These are phyloP conservation scores for Fusarium humuli DNA, from an alignment of 2,329 filamentous ascomycete species.

Conservation along the genomic window DNA sequence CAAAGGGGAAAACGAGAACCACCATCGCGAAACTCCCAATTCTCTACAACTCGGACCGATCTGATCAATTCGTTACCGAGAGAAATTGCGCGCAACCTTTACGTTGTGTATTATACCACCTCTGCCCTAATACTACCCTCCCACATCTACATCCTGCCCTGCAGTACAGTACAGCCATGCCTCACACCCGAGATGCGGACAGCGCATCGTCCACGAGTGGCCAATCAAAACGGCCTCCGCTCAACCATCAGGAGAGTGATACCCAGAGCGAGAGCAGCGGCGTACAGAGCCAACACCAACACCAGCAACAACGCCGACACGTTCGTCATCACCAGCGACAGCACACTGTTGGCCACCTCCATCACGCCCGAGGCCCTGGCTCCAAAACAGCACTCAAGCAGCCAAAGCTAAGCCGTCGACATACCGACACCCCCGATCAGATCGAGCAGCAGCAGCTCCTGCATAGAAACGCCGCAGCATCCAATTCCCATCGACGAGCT, in stretches of 20 bases:
- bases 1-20: conserved; percentile 13
- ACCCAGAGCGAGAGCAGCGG: conserved; percentile 49
- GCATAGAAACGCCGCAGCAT: conserved; percentile 27
- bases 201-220: conserved; percentile 59
- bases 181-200: conserved; percentile 60
- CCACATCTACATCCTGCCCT: neutral
- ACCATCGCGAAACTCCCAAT: conserved; percentile 1
- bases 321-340: conserved; percentile 52
- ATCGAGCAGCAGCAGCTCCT: conserved; percentile 47
- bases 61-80: conserved; percentile 16
- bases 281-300: conserved; percentile 49
- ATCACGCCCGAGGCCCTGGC: conserved; percentile 65
- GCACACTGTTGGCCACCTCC: conserved; percentile 54
- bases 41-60: neutral
- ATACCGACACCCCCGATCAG: conserved; percentile 54
- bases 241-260: conserved; percentile 53
- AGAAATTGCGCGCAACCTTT: conserved; percentile 20
- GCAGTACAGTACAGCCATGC: conserved; percentile 50
- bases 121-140: conserved; percentile 5
- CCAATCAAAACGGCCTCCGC: conserved; percentile 67
- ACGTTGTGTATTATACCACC: conserved; percentile 24
- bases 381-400: conserved; percentile 64
- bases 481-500: conserved; percentile 59
- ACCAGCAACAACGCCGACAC: conserved; percentile 49
- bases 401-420: conserved; percentile 58